Conservation (phyloP, 441 rosid genomes). For the Macaranga tanarius region DNA sequence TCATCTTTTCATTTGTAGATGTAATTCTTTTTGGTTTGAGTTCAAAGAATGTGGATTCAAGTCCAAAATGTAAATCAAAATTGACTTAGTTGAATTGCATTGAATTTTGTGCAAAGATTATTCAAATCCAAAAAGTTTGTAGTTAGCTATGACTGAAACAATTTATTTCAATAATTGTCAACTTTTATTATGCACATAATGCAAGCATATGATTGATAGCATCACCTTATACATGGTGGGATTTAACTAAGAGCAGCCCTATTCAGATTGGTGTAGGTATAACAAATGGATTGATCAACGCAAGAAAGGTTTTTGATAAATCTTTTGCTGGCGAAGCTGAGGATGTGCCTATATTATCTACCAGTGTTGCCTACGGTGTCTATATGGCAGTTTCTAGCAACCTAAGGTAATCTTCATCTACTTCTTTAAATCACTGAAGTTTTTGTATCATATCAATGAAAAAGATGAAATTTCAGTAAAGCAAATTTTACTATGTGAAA, state of each 20-base stretch:
- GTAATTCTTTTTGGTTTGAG: not conserved
- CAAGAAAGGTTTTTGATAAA: slow-evolving; percentile 60
- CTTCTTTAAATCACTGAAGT: not conserved
- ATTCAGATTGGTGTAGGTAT: slow-evolving; percentile 83
- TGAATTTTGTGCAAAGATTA: not conserved
- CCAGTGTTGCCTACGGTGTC: slow-evolving; percentile 79
- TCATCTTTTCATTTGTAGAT: not conserved
- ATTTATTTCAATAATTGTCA: not conserved
- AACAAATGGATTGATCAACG: slow-evolving; percentile 72
- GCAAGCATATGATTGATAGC: not conserved
- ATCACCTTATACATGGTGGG: slow-evolving; percentile 1
- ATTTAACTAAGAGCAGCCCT: slow-evolving; percentile 8
- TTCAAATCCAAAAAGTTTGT: not conserved
- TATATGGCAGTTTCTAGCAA: slow-evolving; percentile 95
- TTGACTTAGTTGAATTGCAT: not conserved
- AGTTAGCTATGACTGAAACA: not conserved
- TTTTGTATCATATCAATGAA: not conserved
- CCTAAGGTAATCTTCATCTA: slow-evolving; percentile 50
- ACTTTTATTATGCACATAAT: not conserved
- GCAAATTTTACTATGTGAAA: not conserved
- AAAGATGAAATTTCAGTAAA: not conserved
- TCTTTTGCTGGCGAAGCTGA: slow-evolving; percentile 62
- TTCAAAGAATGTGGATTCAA: not conserved
- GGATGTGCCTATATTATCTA: slow-evolving; percentile 77
- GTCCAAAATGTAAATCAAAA: not conserved